These are phyloP conservation scores for Trametes meyenii DNA, from an alignment of 768 basidiomycete genomes.

Conservation along the genomic window DNA sequence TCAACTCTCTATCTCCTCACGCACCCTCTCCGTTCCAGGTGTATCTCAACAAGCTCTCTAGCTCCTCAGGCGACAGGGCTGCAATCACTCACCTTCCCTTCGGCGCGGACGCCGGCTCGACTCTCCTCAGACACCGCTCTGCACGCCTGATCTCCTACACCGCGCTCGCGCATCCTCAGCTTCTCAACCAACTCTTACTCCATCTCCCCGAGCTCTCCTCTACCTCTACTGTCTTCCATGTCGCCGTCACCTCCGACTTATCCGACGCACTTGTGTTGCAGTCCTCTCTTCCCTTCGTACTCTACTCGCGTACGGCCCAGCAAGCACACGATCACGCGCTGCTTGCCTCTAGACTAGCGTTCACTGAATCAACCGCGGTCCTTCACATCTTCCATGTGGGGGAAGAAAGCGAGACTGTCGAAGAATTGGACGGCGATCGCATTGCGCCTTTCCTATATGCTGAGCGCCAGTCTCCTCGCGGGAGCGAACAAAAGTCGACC, in stretches of 20 bases:
- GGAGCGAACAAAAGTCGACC: slow-evolving; percentile 33
- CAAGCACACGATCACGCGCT: slow-evolving; percentile 91
- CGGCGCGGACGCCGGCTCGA: slow-evolving; percentile 66
- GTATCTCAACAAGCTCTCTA: slow-evolving; percentile 30
- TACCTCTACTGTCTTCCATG: slow-evolving; percentile 69
- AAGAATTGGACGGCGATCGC: slow-evolving; percentile 60
- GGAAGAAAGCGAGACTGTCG: slow-evolving; percentile 41
- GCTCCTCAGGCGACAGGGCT: slow-evolving; percentile 22
- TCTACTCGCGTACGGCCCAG: slow-evolving; percentile 76
- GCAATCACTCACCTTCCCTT: slow-evolving; percentile 52
- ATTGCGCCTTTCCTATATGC: slow-evolving; percentile 63
- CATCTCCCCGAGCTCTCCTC: slow-evolving; percentile 69
- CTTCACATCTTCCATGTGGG: slow-evolving; percentile 77
- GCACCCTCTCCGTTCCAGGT: slow-evolving; percentile 46
- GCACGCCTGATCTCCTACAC: slow-evolving; percentile 63
- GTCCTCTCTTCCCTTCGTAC: slow-evolving; percentile 77
- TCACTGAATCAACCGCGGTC: slow-evolving; percentile 70
- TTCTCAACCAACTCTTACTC: slow-evolving; percentile 62
- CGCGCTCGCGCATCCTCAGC: slow-evolving; percentile 51
- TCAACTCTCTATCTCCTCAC: slow-evolving; percentile 57
- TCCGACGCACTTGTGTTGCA: slow-evolving; percentile 77
- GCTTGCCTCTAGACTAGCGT: slow-evolving; percentile 80
- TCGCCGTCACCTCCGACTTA: slow-evolving; percentile 63
- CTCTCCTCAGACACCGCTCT: slow-evolving; percentile 50
- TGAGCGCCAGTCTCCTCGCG: slow-evolving; percentile 35